Percentiles rank a stretch among this genome's conserved stretches.
These are phyloP conservation scores for Sonneratia caseolaris DNA, from an alignment of 345 rosid species.

Conservation along the genomic window DNA sequence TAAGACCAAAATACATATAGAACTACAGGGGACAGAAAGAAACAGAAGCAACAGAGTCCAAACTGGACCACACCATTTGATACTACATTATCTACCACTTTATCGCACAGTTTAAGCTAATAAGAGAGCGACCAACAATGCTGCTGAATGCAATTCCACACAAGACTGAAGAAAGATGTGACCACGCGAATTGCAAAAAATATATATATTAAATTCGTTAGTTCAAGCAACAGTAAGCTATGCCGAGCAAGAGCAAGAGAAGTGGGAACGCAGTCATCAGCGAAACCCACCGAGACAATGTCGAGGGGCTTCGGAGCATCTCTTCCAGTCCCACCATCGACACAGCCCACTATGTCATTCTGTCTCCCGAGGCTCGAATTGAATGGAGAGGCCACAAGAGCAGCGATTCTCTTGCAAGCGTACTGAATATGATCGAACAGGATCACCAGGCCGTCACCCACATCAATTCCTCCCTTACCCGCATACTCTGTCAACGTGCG, in stretches of 20 bases:
- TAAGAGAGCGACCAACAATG: neutral
- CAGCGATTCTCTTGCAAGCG: constrained; percentile 86
- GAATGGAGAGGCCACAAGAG: constrained; percentile 84
- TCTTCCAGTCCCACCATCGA: constrained; percentile 39
- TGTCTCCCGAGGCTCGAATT: constrained; percentile 54
- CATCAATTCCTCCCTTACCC: constrained; percentile 44
- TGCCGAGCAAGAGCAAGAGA: neutral
- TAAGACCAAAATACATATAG: neutral
- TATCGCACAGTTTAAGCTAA: neutral
- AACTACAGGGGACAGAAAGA: neutral
- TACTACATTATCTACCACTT: neutral
- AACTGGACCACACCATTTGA: neutral
- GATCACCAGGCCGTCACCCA: constrained; percentile 63
- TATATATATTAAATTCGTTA: no score
- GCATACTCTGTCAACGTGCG: constrained; percentile 39
- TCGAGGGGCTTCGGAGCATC: constrained; percentile 87
- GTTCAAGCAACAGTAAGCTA: neutral
- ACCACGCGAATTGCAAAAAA: neutral
- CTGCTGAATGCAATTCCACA: neutral
- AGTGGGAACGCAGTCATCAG: neutral
- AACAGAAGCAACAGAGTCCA: neutral
- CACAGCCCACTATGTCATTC: constrained; percentile 15
- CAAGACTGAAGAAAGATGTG: neutral
- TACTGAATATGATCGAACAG: constrained; percentile 69
- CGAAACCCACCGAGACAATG: constrained; percentile 49